Conservation (phyloP, 805 yeast genomes). For the Candida ascalaphidarum region DNA sequence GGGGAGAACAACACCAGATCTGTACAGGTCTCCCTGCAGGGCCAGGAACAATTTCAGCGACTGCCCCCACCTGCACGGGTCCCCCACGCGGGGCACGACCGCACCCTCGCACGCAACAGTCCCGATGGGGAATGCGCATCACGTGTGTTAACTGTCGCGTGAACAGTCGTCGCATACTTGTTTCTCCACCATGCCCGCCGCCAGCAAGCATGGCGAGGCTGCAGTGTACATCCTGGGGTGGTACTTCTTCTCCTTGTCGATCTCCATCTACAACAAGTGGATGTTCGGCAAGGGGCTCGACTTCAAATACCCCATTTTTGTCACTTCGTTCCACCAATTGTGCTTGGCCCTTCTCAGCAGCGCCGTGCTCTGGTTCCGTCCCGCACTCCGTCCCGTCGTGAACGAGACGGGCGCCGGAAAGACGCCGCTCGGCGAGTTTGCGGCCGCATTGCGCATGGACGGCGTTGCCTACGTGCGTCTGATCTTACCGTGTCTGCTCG, state of each 20-base stretch:
- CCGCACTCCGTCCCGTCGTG: constrained; percentile 37
- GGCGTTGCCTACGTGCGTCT: constrained; percentile 32
- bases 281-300: constrained; percentile 80
- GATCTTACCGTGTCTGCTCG: constrained; percentile 77
- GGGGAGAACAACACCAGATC: no score
- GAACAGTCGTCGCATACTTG: no score
- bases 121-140: no score
- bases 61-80: no score
- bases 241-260: constrained; percentile 62
- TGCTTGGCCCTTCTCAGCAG: constrained; percentile 51
- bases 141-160: no score
- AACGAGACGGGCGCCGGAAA: neutral
- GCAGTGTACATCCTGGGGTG: constrained; percentile 42
- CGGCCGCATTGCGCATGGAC: no score
- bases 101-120: no score
- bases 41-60: no score
- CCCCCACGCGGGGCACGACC: no score
- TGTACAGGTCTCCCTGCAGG: no score
- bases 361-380: constrained; percentile 34
- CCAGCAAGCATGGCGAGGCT: no score
- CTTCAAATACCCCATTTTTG: constrained; percentile 74
- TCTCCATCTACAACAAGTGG: constrained; percentile 89
- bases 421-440: constrained; percentile 12
- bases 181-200: no score
- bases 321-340: constrained; percentile 81